Evolutionary conservation across 2,329 filamentous ascomycete species (phyloP).

Genomic region (Westerdykella aurantiaca): DNA sequence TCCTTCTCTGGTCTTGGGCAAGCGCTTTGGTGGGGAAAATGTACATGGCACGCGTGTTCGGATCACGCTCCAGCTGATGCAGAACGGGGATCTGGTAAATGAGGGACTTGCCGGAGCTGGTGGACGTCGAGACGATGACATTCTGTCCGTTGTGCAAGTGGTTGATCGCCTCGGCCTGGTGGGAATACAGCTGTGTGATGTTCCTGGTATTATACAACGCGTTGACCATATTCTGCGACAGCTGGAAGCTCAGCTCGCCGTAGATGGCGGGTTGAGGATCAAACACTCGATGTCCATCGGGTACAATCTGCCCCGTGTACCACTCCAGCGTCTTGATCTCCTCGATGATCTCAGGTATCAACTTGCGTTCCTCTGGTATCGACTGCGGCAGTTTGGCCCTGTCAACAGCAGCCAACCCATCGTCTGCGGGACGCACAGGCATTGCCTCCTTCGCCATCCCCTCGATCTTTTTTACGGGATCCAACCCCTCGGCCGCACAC

Average conservation of each 20-base stretch:
- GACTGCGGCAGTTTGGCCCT: slow-evolving; percentile 54
- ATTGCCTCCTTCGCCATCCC: slow-evolving; percentile 56
- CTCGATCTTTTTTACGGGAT: slow-evolving; percentile 63
- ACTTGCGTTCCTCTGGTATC: slow-evolving; percentile 74
- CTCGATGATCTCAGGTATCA: slow-evolving; percentile 75
- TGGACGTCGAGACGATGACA: slow-evolving; percentile 90
- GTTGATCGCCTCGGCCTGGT: slow-evolving; percentile 93
- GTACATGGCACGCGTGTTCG: slow-evolving; percentile 79
- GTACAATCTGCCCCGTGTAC: slow-evolving; percentile 90
- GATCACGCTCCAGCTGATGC: slow-evolving; percentile 74
- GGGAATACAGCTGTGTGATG: slow-evolving; percentile 80
- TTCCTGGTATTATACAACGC: slow-evolving; percentile 87
- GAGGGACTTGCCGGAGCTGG: slow-evolving; percentile 93
- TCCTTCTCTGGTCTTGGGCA: slow-evolving; percentile 88
- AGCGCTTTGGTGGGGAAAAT: slow-evolving; percentile 97
- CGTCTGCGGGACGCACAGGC: slow-evolving; percentile 48
- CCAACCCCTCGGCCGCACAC: slow-evolving; percentile 58
- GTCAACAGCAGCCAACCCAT: slow-evolving; percentile 23
- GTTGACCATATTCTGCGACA: slow-evolving; percentile 92
- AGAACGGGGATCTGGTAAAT: slow-evolving; percentile 95
- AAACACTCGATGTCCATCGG: slow-evolving; percentile 86
- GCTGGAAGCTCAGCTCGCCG: slow-evolving; percentile 74
- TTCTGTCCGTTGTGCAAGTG: slow-evolving; percentile 73
- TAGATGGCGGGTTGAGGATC: slow-evolving; percentile 76
- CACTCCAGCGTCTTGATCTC: slow-evolving; percentile 78